Evolutionary conservation across 2,329 filamentous ascomycete species (phyloP), one percentile per base, ranked within the genome.

Genomic region (Botrytis fabae): DNA sequence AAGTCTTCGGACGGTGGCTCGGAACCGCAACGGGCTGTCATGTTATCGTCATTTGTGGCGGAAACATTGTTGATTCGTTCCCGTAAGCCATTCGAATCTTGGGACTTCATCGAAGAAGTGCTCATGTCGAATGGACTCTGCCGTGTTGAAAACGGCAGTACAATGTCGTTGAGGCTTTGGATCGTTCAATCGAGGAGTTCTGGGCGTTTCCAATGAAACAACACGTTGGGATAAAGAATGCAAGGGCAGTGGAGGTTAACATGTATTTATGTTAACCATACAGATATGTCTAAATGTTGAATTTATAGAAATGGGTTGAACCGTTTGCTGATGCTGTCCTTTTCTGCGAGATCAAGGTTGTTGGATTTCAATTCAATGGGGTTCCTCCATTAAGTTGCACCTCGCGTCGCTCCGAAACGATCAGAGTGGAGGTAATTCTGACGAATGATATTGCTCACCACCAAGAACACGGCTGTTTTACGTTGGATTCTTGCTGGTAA

Each of bases 41-140:
- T 16, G 35, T 73, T 66, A 12, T 76, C 75, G 28, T 28, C 72
- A 6, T 61, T 65, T 14, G 59, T 57, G 38, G 73, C 16, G 8
- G 61, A n/a, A 10, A 42, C 63, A 42, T 57, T 35, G 38, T 73
- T 68, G 66, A 75, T 72, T 68, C 79, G 75, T 71, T 78, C 79
- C 77, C 79, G 75, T 59, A 80, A 75, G 35, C 77, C 78, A 18
- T 75, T 74, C n/a, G 62, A 64, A 40, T 63, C 63, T 32, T 70
- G 51, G 6, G 57, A 28, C 18, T 62, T 65, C 35, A 57, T 70
- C 16, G 44, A 73, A 40, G 71, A 51, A 61, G 74, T 70, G 66
- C 66, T 72, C 76, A 78, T 78, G 69, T 28, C 70, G 64, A 35
- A 54, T 28, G 10, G 62, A 46, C 32, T 54, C 25, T 40, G 28